Conservation (phyloP, 129 eudicot species). For the carrot (Daucus carota) region DNA sequence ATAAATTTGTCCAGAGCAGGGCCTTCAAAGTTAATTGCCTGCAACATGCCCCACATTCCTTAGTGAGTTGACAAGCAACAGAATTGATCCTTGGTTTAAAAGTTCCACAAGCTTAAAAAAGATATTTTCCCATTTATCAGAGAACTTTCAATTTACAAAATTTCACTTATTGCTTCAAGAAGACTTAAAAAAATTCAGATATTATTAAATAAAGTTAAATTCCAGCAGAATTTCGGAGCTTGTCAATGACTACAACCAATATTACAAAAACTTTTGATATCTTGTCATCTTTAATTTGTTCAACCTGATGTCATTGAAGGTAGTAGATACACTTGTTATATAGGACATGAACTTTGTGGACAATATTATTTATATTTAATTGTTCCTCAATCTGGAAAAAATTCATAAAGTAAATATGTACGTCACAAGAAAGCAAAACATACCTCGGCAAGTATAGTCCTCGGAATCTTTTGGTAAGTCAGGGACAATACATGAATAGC, state of each 20-base stretch:
- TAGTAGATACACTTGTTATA: not conserved
- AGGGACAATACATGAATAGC: constrained; percentile 82
- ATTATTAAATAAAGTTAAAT: too few species aligned
- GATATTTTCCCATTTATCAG: not conserved
- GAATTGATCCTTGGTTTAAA: not conserved
- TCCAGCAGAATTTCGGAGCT: too few species aligned
- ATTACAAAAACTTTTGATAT: not conserved
- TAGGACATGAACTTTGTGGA: not conserved
- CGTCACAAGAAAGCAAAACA: not conserved
- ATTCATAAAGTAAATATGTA: not conserved
- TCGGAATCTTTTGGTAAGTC: constrained; percentile 70
- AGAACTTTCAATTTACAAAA: not conserved
- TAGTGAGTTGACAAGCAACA: constrained; percentile 3
- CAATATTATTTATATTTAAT: not conserved
- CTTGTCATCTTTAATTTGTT: too few species aligned
- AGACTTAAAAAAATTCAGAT: too few species aligned
- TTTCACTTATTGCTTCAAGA: not conserved
- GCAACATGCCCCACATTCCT: constrained; percentile 9
- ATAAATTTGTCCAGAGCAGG: constrained; percentile 72
- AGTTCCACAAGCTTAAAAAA: not conserved
- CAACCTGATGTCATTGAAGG: not conserved
- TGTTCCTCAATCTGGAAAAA: not conserved
- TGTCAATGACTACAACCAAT: too few species aligned
- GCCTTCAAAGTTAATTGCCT: constrained; percentile 92
- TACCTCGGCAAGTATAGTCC: constrained; percentile 87